A percentile compares a stretch with the other conserved stretches of the same genome.
These are phyloP conservation scores for Hura crepitans DNA, from an alignment of 441 rosid species.

Conservation along the genomic window DNA sequence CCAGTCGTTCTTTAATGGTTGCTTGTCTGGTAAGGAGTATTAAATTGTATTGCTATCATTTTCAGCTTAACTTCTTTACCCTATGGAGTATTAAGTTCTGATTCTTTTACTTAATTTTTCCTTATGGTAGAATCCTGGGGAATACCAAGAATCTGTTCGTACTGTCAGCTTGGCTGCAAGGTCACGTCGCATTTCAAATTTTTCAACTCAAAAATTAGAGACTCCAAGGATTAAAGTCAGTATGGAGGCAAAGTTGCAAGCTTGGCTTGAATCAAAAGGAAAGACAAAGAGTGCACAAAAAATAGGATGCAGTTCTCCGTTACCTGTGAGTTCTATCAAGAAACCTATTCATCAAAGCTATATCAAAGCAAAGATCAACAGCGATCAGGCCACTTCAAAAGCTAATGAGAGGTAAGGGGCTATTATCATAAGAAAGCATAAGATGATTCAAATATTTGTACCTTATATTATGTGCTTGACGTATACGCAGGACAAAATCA, in stretches of 20 bases:
- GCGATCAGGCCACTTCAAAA: constrained; percentile 24
- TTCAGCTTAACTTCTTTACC: neutral
- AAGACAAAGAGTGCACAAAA: constrained; percentile 60
- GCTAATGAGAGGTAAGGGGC: constrained; percentile 44
- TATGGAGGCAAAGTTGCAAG: constrained; percentile 73
- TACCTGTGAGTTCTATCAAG: constrained; percentile 40
- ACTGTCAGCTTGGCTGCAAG: constrained; percentile 92
- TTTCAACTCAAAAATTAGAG: constrained; percentile 44
- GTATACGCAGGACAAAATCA: constrained; percentile 37
- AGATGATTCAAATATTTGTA: neutral
- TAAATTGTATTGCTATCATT: neutral
- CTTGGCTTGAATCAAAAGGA: constrained; percentile 91
- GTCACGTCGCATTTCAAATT: constrained; percentile 71
- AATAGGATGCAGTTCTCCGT: constrained; percentile 42
- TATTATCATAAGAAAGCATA: constrained; percentile 9
- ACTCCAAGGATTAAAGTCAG: constrained; percentile 61
- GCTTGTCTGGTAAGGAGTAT: constrained; percentile 64
- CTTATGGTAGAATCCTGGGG: constrained; percentile 70
- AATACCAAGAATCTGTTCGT: constrained; percentile 82
- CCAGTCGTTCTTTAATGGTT: constrained; percentile 75
- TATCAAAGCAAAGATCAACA: constrained; percentile 37
- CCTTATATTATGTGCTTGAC: constrained; percentile 4
- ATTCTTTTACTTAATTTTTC: neutral
- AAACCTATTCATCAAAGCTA: constrained; percentile 38
- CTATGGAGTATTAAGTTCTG: no score